Base-by-base conservation (phyloP, 2,329 filamentous ascomycete genomes). In the Fusarium pseudonygamai region DNA sequence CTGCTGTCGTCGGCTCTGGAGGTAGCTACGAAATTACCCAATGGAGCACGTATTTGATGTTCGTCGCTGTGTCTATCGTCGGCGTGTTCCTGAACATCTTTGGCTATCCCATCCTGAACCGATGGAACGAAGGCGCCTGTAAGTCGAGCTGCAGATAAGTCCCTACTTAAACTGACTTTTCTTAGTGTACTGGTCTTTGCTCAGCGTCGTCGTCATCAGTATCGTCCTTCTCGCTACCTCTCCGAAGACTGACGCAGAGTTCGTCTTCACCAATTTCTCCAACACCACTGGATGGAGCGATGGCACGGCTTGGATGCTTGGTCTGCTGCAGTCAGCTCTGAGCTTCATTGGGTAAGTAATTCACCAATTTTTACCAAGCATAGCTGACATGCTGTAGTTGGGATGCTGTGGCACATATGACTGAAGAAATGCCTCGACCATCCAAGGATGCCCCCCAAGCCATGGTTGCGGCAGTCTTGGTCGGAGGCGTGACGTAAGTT, bases 241-340 rank as follows among this genome's bases (percentile, higher is more conserved):
- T 13, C 65, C 72, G 15, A 85, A 87, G 46, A 84, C 83, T 8
- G 78, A 80, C 40, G 83, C 83, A 15, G 73, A 78, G 30, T 86
- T 82, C 68, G 84, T 86, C 22, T 87, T 86, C 69, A 78, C 81
- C 32, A 79, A 84, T 37, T 86, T 86, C 61, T 77, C 78, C n/a
- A 87, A 87, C 74, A 80, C 80, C 40, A 84, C 83, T 8, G 83
- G 83, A 16, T 86, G 84, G 84, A 79, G 81, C 15, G 82, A 85
- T 66, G 85, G 85, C 8, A 78, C 85, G 14, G 80, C 85, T 3
- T 87, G 85, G 85, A 82, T 86, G 42, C 79, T 87, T 3, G 84
- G 85, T 2, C 77, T 87, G 12, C 78, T 87, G 3, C 85, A 84
- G 76, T 82, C 78, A 8, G 79, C 79, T 13, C 75, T 81, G 3